phyloP scores from a whole-genome alignment of 2,329 filamentous ascomycete species.

The Aspergillus carbonarius region DNA sequence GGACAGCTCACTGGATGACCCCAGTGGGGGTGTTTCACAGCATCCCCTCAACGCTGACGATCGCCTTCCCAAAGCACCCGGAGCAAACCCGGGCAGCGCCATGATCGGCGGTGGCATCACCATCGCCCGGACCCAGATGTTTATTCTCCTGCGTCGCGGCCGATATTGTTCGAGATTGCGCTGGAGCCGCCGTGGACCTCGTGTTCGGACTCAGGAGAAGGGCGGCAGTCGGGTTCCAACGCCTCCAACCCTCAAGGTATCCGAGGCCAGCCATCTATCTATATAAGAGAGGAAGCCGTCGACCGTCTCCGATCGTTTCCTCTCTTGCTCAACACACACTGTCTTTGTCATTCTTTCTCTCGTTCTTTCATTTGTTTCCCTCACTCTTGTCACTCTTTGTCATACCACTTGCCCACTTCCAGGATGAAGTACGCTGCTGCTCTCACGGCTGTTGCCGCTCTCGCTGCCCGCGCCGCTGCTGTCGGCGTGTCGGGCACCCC shows the following conservation, averaged over 20 bases:
- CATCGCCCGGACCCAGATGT: conserved; percentile 2
- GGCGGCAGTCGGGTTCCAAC: not conserved
- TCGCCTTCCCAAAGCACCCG: not conserved
- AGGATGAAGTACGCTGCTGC: conserved; percentile 21
- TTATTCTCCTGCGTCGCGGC: not conserved
- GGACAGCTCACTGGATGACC: not conserved
- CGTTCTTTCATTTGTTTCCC: conserved; percentile 1
- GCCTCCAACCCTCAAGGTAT: not conserved
- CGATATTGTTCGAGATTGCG: not conserved
- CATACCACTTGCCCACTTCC: conserved; percentile 4
- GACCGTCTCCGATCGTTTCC: conserved; percentile 2
- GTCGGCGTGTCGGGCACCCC: conserved; percentile 32
- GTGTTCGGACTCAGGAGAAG: not conserved
- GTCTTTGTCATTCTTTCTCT: conserved; percentile 6
- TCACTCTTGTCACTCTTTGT: conserved; percentile 2
- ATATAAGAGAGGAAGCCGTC: not conserved
- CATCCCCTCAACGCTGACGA: conserved; percentile 1
- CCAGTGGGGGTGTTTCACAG: conserved; percentile 1
- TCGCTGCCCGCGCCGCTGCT: conserved; percentile 16
- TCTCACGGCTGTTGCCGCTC: conserved; percentile 14
- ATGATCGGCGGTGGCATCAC: conserved; percentile 6
- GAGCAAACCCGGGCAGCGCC: not conserved
- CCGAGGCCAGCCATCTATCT: not conserved
- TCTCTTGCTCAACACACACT: conserved; percentile 1
- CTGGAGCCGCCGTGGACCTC: not conserved